Conservation (phyloP, 306 rosid species). For the Erythrophleum fordii region DNA sequence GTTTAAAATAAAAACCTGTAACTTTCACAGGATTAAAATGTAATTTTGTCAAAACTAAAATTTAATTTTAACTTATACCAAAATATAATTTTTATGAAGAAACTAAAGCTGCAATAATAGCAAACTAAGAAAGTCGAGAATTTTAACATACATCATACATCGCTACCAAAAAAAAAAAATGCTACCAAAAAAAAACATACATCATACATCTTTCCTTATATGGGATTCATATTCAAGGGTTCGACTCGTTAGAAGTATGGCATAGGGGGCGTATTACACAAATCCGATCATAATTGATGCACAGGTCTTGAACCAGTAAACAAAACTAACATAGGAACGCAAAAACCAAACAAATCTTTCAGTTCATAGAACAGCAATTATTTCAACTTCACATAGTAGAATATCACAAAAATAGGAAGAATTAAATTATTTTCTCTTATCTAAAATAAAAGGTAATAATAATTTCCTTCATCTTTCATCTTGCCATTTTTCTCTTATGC, state of each 20-base stretch:
- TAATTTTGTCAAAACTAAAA: too few relatives aligned
- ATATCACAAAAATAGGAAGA: not conserved
- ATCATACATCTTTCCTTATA: too few relatives aligned
- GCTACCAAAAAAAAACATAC: too few relatives aligned
- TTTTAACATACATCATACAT: too few relatives aligned
- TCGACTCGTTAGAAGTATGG: not conserved
- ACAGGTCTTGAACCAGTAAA: not conserved
- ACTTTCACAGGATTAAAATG: too few relatives aligned
- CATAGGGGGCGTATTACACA: not conserved
- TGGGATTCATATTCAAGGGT: not conserved
- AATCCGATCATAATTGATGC: not conserved
- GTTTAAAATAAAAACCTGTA: too few relatives aligned
- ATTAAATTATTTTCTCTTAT: not conserved
- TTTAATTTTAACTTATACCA: too few relatives aligned
- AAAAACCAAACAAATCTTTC: conserved; percentile 11
- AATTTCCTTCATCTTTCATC: not conserved
- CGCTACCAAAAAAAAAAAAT: too few relatives aligned
- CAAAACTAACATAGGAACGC: not conserved
- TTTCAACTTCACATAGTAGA: not conserved
- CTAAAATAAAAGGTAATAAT: not conserved
- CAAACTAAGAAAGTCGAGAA: too few relatives aligned
- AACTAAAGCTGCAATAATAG: too few relatives aligned
- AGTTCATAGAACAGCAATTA: not conserved
- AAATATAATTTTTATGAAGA: too few relatives aligned
- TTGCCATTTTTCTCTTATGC: not conserved